Evolutionary conservation across 495 filamentous ascomycete species (phyloP).

Genomic region (Apodospora peruviana): DNA sequence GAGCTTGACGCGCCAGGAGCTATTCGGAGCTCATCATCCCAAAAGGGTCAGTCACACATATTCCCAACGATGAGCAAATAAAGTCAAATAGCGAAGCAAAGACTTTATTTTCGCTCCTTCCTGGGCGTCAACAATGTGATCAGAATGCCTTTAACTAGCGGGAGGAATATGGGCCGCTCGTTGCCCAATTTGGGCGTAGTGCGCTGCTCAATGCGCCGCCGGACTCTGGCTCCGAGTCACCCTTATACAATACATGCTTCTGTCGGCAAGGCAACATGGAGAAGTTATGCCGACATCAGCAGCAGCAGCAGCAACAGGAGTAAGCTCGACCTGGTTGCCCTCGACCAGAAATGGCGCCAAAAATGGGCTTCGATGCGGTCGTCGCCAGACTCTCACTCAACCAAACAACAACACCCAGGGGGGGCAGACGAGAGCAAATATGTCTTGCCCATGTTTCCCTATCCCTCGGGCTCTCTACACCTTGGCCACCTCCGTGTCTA

Average conservation of each 20-base stretch:
- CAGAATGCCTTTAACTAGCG: constrained; percentile 24
- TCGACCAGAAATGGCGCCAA: constrained; percentile 73
- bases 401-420: constrained; percentile 14
- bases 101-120: neutral
- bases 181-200: constrained; percentile 13
- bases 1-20: too few species aligned
- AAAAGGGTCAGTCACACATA: too few species aligned
- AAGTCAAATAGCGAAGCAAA: too few species aligned
- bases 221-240: neutral
- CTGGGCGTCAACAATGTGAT: constrained; percentile 14
- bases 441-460: constrained; percentile 88
- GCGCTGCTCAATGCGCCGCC: constrained; percentile 8
- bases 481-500: constrained; percentile 86
- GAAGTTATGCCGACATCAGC: constrained; percentile 23
- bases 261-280: constrained; percentile 10
- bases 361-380: constrained; percentile 20
- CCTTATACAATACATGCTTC: neutral
- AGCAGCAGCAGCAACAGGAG: too few species aligned
- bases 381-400: constrained; percentile 48
- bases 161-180: constrained; percentile 15
- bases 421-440: constrained; percentile 51
- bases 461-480: constrained; percentile 85
- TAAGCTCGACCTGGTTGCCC: constrained; percentile 56
- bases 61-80: too few species aligned
- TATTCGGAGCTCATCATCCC: too few species aligned